A percentile compares a stretch with the other conserved stretches of the same genome.
Conservation (phyloP, 345 rosid species). For the Heritiera littoralis region DNA sequence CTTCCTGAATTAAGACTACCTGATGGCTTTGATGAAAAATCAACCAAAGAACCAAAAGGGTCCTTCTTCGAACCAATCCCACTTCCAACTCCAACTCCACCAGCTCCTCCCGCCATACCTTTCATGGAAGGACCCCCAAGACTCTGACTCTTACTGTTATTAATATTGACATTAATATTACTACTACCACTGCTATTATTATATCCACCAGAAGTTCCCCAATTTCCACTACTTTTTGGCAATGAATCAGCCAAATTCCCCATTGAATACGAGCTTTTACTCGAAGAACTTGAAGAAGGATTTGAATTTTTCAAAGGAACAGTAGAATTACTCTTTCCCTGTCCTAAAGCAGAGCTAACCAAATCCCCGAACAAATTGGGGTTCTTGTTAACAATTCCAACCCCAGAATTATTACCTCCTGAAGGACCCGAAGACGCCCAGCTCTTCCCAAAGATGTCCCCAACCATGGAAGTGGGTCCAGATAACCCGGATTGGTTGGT, state of each 20-base stretch:
- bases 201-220: constrained; percentile 52
- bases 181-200: constrained; percentile 25
- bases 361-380: constrained; percentile 86
- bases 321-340: constrained; percentile 42
- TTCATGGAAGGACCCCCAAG: constrained; percentile 68
- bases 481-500: constrained; percentile 39
- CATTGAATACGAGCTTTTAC: constrained; percentile 62
- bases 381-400: constrained; percentile 67
- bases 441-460: constrained; percentile 86
- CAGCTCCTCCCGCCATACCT: constrained; percentile 37
- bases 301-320: constrained; percentile 67
- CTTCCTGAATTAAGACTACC: constrained; percentile 47
- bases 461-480: constrained; percentile 77
- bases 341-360: constrained; percentile 79
- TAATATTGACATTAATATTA: constrained; percentile 36
- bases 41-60: constrained; percentile 80
- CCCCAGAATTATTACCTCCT: constrained; percentile 40
- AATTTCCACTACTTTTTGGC: constrained; percentile 58
- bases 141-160: constrained; percentile 42
- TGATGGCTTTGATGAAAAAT: constrained; percentile 58
- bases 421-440: constrained; percentile 60
- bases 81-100: constrained; percentile 39
- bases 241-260: constrained; percentile 74
- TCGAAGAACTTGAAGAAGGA: constrained; percentile 37
- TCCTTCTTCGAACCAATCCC: constrained; percentile 55